phyloP scores from a whole-genome alignment of 495 filamentous ascomycete species.

The Penicillium canariense region DNA sequence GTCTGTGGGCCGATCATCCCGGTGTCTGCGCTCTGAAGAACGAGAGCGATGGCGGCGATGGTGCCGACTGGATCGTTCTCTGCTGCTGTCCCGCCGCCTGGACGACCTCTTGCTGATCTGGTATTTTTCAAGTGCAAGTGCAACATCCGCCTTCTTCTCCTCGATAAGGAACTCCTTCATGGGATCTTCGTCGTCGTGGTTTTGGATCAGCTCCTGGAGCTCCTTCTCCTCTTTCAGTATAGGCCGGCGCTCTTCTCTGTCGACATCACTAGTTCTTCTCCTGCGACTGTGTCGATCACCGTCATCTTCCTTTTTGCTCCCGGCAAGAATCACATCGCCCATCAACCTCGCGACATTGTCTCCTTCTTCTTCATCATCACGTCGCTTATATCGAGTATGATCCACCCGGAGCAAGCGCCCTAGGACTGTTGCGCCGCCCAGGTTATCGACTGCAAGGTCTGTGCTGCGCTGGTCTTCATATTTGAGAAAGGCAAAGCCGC shows the following conservation, averaged over 20 bases:
- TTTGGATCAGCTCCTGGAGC: slow-evolving; percentile 66
- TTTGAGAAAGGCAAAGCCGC: slow-evolving; percentile 92
- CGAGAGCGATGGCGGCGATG: slow-evolving; percentile 54
- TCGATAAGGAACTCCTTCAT: slow-evolving; percentile 90
- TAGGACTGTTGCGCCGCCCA: slow-evolving; percentile 80
- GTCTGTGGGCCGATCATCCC: slow-evolving; percentile 35
- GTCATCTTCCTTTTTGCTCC: slow-evolving; percentile 32
- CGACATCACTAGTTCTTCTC: slow-evolving; percentile 38
- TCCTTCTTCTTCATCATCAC: slow-evolving; percentile 78
- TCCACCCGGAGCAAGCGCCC: slow-evolving; percentile 84
- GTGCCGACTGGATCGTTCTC: slow-evolving; percentile 49
- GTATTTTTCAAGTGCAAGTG: slow-evolving; percentile 60
- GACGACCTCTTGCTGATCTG: slow-evolving; percentile 42
- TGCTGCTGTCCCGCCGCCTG: slow-evolving; percentile 35
- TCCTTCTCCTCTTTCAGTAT: slow-evolving; percentile 72
- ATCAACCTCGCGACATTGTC: slow-evolving; percentile 49
- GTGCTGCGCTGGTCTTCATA: slow-evolving; percentile 98
- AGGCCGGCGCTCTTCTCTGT: slow-evolving; percentile 38
- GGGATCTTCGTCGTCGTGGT: slow-evolving; percentile 93
- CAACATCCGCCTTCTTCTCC: slow-evolving; percentile 86
- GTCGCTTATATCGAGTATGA: slow-evolving; percentile 84
- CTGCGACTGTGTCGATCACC: slow-evolving; percentile 43
- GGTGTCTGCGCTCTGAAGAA: slow-evolving; percentile 32
- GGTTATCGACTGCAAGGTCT: slow-evolving; percentile 92
- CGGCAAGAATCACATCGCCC: slow-evolving; percentile 28